Evolutionary conservation across 495 filamentous ascomycete genomes (phyloP).

Genomic region (Penicillium bovifimosum): DNA sequence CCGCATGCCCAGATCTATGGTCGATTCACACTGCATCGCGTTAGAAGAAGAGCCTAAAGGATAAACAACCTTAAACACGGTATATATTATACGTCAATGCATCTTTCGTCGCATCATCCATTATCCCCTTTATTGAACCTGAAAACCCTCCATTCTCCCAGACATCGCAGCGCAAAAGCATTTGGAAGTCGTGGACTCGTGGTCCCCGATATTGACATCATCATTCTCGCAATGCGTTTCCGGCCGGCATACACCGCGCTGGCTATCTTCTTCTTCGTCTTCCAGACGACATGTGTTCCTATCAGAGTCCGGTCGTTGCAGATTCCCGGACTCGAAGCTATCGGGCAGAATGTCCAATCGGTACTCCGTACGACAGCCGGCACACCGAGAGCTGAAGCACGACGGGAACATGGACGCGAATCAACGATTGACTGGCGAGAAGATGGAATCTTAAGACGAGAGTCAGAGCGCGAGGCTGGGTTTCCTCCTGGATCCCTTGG

Average conservation of each 20-base stretch:
- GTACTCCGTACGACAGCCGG: too few relatives aligned
- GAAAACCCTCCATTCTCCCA: too few relatives aligned
- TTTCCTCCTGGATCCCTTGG: not conserved
- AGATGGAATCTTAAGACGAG: not conserved
- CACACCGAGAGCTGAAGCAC: not conserved
- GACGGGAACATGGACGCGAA: too few relatives aligned
- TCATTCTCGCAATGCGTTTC: not conserved
- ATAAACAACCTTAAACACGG: too few relatives aligned
- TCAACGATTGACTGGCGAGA: slow-evolving; percentile 1
- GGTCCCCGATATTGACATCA: too few relatives aligned
- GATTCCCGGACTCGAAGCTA: not conserved
- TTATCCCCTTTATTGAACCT: not conserved
- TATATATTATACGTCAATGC: too few relatives aligned
- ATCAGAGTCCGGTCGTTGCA: not conserved
- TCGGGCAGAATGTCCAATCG: not conserved
- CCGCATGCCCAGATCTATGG: not conserved
- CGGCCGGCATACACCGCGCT: not conserved
- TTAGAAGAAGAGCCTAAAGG: too few relatives aligned
- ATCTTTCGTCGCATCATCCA: too few relatives aligned
- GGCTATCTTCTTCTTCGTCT: not conserved
- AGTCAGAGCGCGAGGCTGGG: slow-evolving; percentile 2
- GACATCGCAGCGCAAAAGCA: too few relatives aligned
- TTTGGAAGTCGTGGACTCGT: too few relatives aligned
- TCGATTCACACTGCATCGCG: too few relatives aligned
- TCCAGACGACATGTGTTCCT: not conserved